These are phyloP conservation scores for Backusella morwellensis DNA, from an alignment of 192 early-diverging fungal species.

Conservation along the genomic window DNA sequence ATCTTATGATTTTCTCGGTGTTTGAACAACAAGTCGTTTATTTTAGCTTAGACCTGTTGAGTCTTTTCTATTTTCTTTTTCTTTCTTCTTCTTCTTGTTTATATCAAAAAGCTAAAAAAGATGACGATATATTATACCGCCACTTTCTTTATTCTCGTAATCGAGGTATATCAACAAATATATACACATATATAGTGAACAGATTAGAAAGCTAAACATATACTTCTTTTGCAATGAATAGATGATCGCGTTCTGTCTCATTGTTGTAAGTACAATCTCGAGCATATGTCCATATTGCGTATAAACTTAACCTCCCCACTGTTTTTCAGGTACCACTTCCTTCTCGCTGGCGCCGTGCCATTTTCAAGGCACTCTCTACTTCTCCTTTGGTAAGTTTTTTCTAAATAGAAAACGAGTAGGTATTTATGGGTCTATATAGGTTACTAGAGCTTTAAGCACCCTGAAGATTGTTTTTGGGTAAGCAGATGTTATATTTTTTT, in stretches of 20 bases:
- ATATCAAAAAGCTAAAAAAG: neutral
- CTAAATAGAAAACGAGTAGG: neutral
- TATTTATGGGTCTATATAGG: conserved; percentile 11
- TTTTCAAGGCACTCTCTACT: conserved; percentile 47
- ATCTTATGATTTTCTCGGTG: neutral
- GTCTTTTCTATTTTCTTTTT: neutral
- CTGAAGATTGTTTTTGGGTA: conserved; percentile 57
- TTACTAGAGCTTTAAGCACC: conserved; percentile 27
- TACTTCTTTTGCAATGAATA: neutral
- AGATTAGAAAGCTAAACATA: neutral
- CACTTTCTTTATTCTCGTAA: conserved; percentile 19
- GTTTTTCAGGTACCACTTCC: conserved; percentile 48
- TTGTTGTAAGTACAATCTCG: conserved; percentile 17
- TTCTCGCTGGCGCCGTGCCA: conserved; percentile 46
- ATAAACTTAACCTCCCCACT: neutral
- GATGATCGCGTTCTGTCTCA: conserved; percentile 26
- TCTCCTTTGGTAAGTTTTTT: conserved; percentile 40
- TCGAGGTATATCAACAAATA: conserved; percentile 6
- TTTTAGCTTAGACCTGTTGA: neutral
- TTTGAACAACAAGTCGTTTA: neutral
- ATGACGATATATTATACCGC: conserved; percentile 29
- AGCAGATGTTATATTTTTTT: conserved; percentile 10
- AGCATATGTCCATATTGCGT: neutral
- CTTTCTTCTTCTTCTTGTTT: neutral
- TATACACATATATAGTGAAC: neutral